Evolutionary conservation across 371 early-diverging fungal species (phyloP).

Genomic region (Lichtheimia ornata): DNA sequence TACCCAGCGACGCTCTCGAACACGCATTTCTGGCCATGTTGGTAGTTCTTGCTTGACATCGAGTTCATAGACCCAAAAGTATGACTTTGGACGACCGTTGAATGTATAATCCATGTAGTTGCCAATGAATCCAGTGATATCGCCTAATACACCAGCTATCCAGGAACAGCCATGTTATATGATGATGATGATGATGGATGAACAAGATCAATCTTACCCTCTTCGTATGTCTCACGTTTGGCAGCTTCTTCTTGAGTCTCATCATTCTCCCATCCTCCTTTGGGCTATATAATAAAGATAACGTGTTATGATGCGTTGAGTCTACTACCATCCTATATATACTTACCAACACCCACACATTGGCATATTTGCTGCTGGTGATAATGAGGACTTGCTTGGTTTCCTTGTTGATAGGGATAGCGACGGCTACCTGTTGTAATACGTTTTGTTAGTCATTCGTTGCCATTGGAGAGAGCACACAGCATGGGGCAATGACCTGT

Average conservation of each 20-base stretch:
- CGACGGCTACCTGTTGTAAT: constrained; percentile 57
- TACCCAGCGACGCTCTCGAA: constrained; percentile 63
- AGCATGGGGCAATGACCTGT: constrained; percentile 28
- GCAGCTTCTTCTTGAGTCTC: constrained; percentile 63
- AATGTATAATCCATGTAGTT: constrained; percentile 48
- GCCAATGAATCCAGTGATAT: constrained; percentile 44
- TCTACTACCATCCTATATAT: not conserved
- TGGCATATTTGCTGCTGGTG: constrained; percentile 54
- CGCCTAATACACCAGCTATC: constrained; percentile 55
- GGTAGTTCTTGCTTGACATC: constrained; percentile 51
- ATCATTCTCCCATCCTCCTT: constrained; percentile 72
- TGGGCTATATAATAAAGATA: constrained; percentile 41
- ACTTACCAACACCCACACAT: constrained; percentile 62
- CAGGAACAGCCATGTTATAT: not conserved
- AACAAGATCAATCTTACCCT: constrained; percentile 37
- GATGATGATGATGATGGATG: not conserved
- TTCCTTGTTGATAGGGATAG: constrained; percentile 55
- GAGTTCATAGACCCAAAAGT: constrained; percentile 60
- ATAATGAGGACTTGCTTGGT: constrained; percentile 57
- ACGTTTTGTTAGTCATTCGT: not conserved
- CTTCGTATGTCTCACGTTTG: constrained; percentile 64
- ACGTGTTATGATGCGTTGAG: not conserved
- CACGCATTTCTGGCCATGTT: constrained; percentile 57
- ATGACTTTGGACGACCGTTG: constrained; percentile 46
- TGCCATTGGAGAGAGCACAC: not conserved